Evolutionary conservation across 768 basidiomycete genomes (phyloP), one percentile per base, ranked within the genome.

Genomic region (Strobilomyces echinocephalus): DNA sequence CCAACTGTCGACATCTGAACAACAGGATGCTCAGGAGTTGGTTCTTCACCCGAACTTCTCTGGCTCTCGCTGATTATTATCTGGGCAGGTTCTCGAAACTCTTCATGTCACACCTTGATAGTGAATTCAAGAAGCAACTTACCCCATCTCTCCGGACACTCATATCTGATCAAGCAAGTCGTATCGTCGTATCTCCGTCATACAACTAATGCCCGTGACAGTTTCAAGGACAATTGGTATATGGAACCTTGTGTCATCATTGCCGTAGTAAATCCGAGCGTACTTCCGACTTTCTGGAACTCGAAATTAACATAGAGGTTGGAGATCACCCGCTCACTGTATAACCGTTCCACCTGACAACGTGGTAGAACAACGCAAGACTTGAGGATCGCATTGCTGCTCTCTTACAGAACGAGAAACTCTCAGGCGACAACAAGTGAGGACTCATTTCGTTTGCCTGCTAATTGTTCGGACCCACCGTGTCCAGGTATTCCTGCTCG

Each of bases 1-100:
- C 49, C 80, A 85, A 53, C 73, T 98, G 36, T 80, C 86, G 18
- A 84, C 85, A 1, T 78, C 85, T 5, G 90, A 97, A 64, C 95
- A 98, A 64, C 95, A 97, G 71, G 95, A 98, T 72, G 94, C 95
- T 30, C 92, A 95, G 70, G 95, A 98, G 92, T 97, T 63, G 50
- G 82, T 63, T 48, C 8, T 43, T 61, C 28, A 53, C 38, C 24
- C 26, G n/a, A 34, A 14, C 8, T 30, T 9, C 16, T 11, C 4
- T 40, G 14, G 53, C 48, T 33, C 50, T 59, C 53, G 47, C 53
- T 56, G 8, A 57, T 28, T 34, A 26, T 26, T 1, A 7, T 48
- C 36, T 50, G 18, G 28, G 8, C 64, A 95, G 93, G 65, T 95
- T 97, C 66, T 93, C 91, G 3, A 97, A 97, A 62, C 78, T 97